Conservation (phyloP, 2,329 filamentous ascomycete species). For the Curvularia eragrostidis region DNA sequence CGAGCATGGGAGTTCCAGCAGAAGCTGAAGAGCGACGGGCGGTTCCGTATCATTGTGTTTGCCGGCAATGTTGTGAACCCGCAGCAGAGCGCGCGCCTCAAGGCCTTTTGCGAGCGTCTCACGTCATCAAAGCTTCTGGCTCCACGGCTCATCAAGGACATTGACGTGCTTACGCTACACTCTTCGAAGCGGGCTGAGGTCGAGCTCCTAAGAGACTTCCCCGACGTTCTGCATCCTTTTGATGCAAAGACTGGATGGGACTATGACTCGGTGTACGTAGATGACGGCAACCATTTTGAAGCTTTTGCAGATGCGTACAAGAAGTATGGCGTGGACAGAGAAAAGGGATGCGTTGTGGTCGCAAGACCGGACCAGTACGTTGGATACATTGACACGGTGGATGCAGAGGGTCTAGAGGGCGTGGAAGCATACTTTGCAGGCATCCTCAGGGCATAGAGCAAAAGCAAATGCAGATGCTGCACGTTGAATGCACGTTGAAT, state of each 20-base stretch:
- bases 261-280: constrained; percentile 55
- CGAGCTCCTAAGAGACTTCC: constrained; percentile 52
- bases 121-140: constrained; percentile 52
- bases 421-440: constrained; percentile 45
- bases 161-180: constrained; percentile 70
- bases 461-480: background rate
- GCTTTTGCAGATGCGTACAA: constrained; percentile 58
- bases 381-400: constrained; percentile 51
- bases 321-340: constrained; percentile 64
- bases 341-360: constrained; percentile 64
- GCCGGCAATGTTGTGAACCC: constrained; percentile 62
- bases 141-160: constrained; percentile 56
- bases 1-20: constrained; percentile 67
- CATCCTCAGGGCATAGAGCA: constrained; percentile 28
- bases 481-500: background rate
- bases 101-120: constrained; percentile 57
- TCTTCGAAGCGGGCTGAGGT: constrained; percentile 58
- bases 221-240: constrained; percentile 53
- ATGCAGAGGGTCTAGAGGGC: constrained; percentile 37
- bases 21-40: constrained; percentile 62
- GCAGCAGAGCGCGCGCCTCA: constrained; percentile 55
- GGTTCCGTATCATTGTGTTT: constrained; percentile 68
- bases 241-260: constrained; percentile 50
- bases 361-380: constrained; percentile 74
- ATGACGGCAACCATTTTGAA: constrained; percentile 55